These are phyloP conservation scores for Flammula alnicola DNA, from an alignment of 1,284 basidiomycete genomes.

Conservation along the genomic window DNA sequence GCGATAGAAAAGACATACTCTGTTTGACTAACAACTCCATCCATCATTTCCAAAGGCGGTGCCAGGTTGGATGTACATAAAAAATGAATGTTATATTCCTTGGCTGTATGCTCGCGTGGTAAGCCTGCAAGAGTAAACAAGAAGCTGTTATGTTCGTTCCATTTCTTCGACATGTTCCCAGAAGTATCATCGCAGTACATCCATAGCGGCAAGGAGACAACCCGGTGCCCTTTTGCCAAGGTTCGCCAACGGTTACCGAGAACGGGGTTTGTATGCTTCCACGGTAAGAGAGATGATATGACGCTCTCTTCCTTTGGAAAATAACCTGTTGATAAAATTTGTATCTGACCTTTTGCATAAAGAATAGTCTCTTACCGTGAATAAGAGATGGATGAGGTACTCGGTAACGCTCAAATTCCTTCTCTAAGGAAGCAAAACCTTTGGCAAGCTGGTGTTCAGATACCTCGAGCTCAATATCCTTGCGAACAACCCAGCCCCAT, in stretches of 20 bases:
- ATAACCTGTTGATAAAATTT: no score
- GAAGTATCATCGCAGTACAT: conserved; percentile 50
- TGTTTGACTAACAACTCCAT: conserved; percentile 35
- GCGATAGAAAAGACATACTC: conserved; percentile 21
- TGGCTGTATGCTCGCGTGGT: conserved; percentile 24
- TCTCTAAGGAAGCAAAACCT: not conserved
- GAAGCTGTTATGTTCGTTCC: conserved; percentile 49
- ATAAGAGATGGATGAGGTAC: conserved; percentile 9
- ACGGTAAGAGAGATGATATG: not conserved
- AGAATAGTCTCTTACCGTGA: conserved; percentile 5
- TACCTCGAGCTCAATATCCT: conserved; percentile 9
- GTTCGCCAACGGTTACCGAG: conserved; percentile 32
- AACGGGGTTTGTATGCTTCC: conserved; percentile 16
- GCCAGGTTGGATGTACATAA: conserved; percentile 44
- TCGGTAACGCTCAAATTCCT: not conserved
- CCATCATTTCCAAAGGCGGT: conserved; percentile 45
- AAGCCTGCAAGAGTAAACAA: conserved; percentile 38
- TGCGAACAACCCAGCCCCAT: conserved; percentile 8
- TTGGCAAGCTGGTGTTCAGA: conserved; percentile 9
- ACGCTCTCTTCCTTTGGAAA: not conserved
- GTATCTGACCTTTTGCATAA: not conserved
- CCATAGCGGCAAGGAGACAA: conserved; percentile 38
- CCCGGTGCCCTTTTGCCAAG: conserved; percentile 27
- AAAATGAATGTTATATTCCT: conserved; percentile 44
- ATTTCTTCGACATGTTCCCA: conserved; percentile 47